These are phyloP conservation scores for Arthrobotrys pseudoclavata DNA, from an alignment of 2,329 filamentous ascomycete genomes.

Conservation along the genomic window DNA sequence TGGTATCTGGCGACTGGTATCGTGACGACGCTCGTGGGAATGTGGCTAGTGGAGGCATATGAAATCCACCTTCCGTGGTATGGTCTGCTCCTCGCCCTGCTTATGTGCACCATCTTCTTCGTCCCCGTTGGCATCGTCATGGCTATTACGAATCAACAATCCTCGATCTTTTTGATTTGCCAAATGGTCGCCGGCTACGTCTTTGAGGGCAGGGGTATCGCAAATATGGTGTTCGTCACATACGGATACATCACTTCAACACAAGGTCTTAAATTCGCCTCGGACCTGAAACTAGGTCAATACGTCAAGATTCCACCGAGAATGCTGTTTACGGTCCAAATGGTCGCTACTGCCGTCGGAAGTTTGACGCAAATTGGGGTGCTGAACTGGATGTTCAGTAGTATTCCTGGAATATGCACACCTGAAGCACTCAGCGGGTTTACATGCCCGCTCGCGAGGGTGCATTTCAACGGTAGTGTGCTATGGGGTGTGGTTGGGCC, in stretches of 20 bases:
- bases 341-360: conserved; percentile 80
- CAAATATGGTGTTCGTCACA: conserved; percentile 93
- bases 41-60: conserved; percentile 88
- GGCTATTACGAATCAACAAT: conserved; percentile 91
- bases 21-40: conserved; percentile 81
- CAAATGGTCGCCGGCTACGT: conserved; percentile 85
- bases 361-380: conserved; percentile 85
- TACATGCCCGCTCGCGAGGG: conserved; percentile 86
- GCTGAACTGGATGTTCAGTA: conserved; percentile 89
- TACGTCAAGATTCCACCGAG: conserved; percentile 89
- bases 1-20: conserved; percentile 85
- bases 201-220: conserved; percentile 86
- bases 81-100: conserved; percentile 81
- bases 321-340: conserved; percentile 83
- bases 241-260: conserved; percentile 91
- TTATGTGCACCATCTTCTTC: conserved; percentile 83
- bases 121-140: conserved; percentile 93
- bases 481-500: conserved; percentile 91
- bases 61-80: conserved; percentile 89
- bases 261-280: conserved; percentile 89
- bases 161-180: conserved; percentile 86
- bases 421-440: conserved; percentile 85
- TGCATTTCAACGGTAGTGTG: conserved; percentile 91
- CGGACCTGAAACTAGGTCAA: conserved; percentile 87
- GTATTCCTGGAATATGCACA: conserved; percentile 83